Percentiles rank a stretch among this genome's conserved stretches.
Evolutionary conservation across 345 rosid species (phyloP).

Genomic region (Draba incana): DNA sequence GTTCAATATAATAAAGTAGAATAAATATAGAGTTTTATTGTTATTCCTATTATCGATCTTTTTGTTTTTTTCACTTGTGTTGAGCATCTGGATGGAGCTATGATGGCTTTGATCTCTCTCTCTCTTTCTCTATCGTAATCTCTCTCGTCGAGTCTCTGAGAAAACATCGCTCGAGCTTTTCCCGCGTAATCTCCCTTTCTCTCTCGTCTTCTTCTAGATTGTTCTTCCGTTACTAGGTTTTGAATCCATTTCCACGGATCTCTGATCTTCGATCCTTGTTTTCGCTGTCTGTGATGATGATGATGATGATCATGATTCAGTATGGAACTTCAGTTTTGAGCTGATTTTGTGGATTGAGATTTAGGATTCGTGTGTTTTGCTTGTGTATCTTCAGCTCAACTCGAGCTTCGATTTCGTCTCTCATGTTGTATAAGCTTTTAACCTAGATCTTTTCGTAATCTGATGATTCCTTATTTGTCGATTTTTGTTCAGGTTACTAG

Average conservation of each 20-base stretch:
- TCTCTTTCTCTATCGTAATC: slow-evolving; percentile 1
- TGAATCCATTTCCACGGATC: slow-evolving; percentile 33
- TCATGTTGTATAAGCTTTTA: slow-evolving; percentile 4
- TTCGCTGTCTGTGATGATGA: not conserved
- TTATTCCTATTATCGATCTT: not conserved
- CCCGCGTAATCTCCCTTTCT: slow-evolving; percentile 34
- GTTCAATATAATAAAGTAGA: too few species aligned
- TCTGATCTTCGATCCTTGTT: slow-evolving; percentile 29
- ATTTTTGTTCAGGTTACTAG: slow-evolving; percentile 9
- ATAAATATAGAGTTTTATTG: not conserved
- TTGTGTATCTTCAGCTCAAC: slow-evolving; percentile 25
- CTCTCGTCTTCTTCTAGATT: slow-evolving; percentile 7
- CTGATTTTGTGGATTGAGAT: not conserved
- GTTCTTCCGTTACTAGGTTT: slow-evolving; percentile 37
- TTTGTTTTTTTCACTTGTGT: slow-evolving; percentile 21
- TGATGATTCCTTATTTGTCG: not conserved
- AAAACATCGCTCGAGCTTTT: slow-evolving; percentile 20
- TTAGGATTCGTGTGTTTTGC: not conserved
- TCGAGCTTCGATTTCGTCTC: slow-evolving; percentile 34
- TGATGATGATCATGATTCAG: not conserved
- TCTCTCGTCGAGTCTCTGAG: slow-evolving; percentile 20
- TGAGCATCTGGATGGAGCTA: slow-evolving; percentile 29
- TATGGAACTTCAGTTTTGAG: slow-evolving; percentile 17
- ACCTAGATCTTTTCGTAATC: slow-evolving; percentile 28
- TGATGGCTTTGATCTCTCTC: slow-evolving; percentile 25